Percentiles rank a stretch among this genome's conserved stretches.
Conservation (phyloP, 441 rosid genomes). For the Hura crepitans region DNA sequence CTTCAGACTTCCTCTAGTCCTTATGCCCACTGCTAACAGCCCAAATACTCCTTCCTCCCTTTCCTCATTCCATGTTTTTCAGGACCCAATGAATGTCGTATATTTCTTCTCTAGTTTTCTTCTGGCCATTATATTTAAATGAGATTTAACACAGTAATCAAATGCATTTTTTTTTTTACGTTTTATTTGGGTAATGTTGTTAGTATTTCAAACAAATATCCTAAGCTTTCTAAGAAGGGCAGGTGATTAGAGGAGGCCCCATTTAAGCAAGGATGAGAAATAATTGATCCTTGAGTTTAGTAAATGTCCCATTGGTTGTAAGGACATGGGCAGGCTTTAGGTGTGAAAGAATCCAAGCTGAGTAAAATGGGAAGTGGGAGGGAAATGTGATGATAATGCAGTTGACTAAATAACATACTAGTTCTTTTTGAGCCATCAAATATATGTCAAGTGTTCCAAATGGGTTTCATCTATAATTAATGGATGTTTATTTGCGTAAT, state of each 20-base stretch:
- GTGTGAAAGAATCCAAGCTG: too few relatives aligned
- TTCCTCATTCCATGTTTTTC: neutral
- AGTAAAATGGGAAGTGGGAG: too few relatives aligned
- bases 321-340: too few relatives aligned
- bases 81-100: neutral
- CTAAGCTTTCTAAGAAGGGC: neutral
- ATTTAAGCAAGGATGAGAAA: too few relatives aligned
- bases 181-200: neutral
- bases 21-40: too few relatives aligned
- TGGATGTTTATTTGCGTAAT: neutral
- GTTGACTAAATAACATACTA: too few relatives aligned
- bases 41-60: neutral
- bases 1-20: too few relatives aligned
- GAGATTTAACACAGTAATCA: neutral
- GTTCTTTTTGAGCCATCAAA: too few relatives aligned
- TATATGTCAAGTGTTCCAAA: neutral
- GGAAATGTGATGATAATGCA: too few relatives aligned
- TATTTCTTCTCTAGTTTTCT: neutral
- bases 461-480: neutral
- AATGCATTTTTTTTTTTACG: too few relatives aligned
- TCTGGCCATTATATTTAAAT: neutral
- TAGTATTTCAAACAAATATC: neutral
- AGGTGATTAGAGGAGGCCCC: neutral
- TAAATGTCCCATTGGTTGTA: too few relatives aligned
- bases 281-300: too few relatives aligned